Base-by-base conservation (phyloP, 768 basidiomycete genomes). In the Tricholoma saponaceum region DNA sequence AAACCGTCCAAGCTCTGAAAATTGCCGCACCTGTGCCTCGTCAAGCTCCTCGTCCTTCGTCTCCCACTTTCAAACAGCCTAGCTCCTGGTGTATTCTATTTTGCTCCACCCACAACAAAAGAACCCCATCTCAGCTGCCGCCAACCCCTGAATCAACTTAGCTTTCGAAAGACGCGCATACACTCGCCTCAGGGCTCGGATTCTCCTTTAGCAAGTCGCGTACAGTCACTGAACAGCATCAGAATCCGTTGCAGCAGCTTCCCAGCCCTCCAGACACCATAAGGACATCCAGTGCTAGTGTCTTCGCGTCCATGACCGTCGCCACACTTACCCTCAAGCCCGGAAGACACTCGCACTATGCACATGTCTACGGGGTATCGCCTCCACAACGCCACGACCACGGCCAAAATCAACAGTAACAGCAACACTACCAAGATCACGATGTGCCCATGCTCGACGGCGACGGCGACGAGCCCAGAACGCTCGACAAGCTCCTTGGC, bases 401-500 rank as follows among this genome's bases (percentile, higher is more conserved):
- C 1, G 52, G 57, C 30, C 52, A 50, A 22, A 51, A 55, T 13
- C 39, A 58, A 28, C 46, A 51, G 28, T 35, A 14, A 22, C 30
- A 14, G 8, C 46, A 41, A 18, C 43, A 54, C 37, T 33, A 18
- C 12, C 30, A 35, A 14, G 41, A 50, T 49, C 56, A 25, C 30
- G 56, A 41, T 32, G 22, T 44, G 10, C 35, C 50, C 25, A 39
- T 35, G 51, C 35, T 50, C 51, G 54, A 44, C 18, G 8, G 46
- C 37, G 39, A 33, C 12, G 23, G 8, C 39, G 53, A 26, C 50
- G 26, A 30, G 0, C 46, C 62, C 1, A 35, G 68, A 10, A 69
- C 71, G 2, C 58, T 81, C 2, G 69, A 72, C 49, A 73, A 65
- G 50, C 66, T 83, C 2, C 64, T 83, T 2, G 79, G 78, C 0